Base-by-base conservation (phyloP, 257 asterid genomes). In the Cruciata laevipes region DNA sequence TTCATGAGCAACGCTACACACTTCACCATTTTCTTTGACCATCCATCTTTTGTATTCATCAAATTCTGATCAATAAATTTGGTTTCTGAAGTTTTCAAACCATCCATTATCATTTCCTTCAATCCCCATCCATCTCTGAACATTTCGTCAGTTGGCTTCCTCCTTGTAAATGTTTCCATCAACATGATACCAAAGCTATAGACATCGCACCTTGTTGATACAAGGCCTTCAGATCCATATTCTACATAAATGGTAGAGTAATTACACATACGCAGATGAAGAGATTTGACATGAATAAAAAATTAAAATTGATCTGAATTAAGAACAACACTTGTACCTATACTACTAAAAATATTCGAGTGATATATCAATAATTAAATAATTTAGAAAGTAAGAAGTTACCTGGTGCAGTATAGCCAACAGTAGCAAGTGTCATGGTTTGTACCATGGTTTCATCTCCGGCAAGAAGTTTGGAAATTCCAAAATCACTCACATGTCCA, bases 151-250 rank as follows among this genome's bases (percentile, higher is more conserved):
- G 57, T 63, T 24, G 69, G 75, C 64, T 23, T 62, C 64, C 55
- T 63, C 24, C 75, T 18, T 10, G 65, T 23, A 55, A 65, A 65
- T 21, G 59, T 65, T 65, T 65, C 71, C 75, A 71, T 40, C 52
- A 65, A 0, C n/a, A 71, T 9, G 12, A 71, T 47, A 13, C 71
- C 62, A 40, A 65, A 71, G 66, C 75, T 49, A n/a, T 64, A 65
- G 13, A 64, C 52, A 38, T 65, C 67, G n/a, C 67, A 49, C 0
- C 56, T 51, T 51, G 56, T 51, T 0, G 56, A 51, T 4, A 51
- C 57, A 3, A 51, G 8, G 57, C 57, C 24, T 51, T 51, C 57
- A 18, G 57, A 51, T 18, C 57, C 57, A 51, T 51, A 51, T 24
- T 51, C 57, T n/a, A n/a, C 21, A 18, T 51, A n/a, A n/a, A n/a